Percentiles rank a stretch among this genome's conserved stretches.
phyloP scores from a whole-genome alignment of 2,329 filamentous ascomycete genomes.

The Exophiala calicioides region DNA sequence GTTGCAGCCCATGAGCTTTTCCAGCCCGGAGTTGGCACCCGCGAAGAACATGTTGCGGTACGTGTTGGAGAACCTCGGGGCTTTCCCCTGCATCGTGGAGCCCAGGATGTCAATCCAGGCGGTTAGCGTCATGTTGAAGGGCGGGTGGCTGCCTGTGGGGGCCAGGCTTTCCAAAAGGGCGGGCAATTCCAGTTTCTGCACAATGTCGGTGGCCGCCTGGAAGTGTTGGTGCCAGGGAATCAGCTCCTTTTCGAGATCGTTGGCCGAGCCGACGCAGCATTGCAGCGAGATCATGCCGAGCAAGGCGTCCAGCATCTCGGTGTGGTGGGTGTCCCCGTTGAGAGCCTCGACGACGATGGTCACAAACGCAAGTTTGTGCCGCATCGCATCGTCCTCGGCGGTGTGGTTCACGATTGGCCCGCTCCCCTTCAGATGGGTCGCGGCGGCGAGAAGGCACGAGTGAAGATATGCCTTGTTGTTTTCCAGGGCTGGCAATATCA shows the following conservation, averaged over 20 bases:
- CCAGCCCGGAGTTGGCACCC: constrained; percentile 68
- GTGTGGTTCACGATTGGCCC: constrained; percentile 41
- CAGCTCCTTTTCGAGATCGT: constrained; percentile 77
- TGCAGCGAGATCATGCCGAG: constrained; percentile 97
- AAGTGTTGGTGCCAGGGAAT: constrained; percentile 98
- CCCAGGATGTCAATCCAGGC: constrained; percentile 98
- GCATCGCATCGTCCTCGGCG: constrained; percentile 79
- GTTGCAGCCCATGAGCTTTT: constrained; percentile 95
- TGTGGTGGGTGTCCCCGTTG: constrained; percentile 75
- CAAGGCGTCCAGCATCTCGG: constrained; percentile 86
- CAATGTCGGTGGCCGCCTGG: constrained; percentile 81
- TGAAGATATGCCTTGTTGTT: constrained; percentile 92
- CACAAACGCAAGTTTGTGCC: constrained; percentile 86
- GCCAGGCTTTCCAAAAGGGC: constrained; percentile 61
- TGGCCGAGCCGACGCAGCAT: constrained; percentile 80
- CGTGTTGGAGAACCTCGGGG: constrained; percentile 87
- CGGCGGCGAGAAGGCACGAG: constrained; percentile 90
- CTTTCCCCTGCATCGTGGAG: constrained; percentile 83
- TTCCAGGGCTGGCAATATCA: constrained; percentile 84
- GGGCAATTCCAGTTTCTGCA: constrained; percentile 80
- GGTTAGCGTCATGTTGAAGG: constrained; percentile 93
- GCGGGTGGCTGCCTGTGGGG: constrained; percentile 57
- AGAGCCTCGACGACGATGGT: constrained; percentile 81
- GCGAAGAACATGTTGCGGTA: constrained; percentile 89
- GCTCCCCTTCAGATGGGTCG: constrained; percentile 85